Percentiles rank a stretch among this genome's conserved stretches.
Conservation (phyloP, 768 basidiomycete species). For the Rhodocollybia butyracea region DNA sequence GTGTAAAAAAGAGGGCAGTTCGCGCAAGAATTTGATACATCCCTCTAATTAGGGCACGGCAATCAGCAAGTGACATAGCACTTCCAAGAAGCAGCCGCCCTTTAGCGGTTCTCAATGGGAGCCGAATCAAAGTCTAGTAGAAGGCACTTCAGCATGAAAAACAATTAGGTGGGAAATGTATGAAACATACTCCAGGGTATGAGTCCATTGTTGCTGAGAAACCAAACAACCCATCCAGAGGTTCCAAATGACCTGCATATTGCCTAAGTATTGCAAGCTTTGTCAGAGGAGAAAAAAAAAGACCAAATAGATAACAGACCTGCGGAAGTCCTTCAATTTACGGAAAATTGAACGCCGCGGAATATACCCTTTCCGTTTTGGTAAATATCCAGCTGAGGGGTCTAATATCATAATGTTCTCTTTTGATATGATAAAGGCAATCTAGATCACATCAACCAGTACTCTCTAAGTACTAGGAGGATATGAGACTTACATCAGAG, state of each 20-base stretch:
- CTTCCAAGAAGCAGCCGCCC: background rate
- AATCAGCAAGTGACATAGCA: constrained; percentile 8
- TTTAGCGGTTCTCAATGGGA: constrained; percentile 11
- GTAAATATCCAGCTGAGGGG: constrained; percentile 41
- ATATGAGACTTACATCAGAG: constrained; percentile 35
- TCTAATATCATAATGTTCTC: constrained; percentile 36
- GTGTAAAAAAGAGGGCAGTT: constrained; percentile 14
- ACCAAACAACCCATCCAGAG: constrained; percentile 37
- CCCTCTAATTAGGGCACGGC: constrained; percentile 11
- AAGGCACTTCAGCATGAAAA: too few species aligned
- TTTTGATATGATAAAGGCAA: constrained; percentile 30
- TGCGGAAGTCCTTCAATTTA: constrained; percentile 30
- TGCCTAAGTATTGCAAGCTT: constrained; percentile 22
- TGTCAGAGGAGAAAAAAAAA: background rate
- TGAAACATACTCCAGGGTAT: constrained; percentile 38
- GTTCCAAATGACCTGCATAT: constrained; percentile 38
- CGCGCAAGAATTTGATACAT: constrained; percentile 11
- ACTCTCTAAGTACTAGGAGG: too few species aligned
- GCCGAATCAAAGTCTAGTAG: constrained; percentile 18
- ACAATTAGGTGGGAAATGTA: background rate
- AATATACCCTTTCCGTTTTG: constrained; percentile 16
- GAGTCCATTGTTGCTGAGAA: constrained; percentile 27
- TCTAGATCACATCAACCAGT: constrained; percentile 16
- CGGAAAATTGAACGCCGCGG: constrained; percentile 28
- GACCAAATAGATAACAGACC: constrained; percentile 16